These are phyloP conservation scores for Brassica hybrid DNA, from an alignment of 441 rosid genomes.

Conservation along the genomic window DNA sequence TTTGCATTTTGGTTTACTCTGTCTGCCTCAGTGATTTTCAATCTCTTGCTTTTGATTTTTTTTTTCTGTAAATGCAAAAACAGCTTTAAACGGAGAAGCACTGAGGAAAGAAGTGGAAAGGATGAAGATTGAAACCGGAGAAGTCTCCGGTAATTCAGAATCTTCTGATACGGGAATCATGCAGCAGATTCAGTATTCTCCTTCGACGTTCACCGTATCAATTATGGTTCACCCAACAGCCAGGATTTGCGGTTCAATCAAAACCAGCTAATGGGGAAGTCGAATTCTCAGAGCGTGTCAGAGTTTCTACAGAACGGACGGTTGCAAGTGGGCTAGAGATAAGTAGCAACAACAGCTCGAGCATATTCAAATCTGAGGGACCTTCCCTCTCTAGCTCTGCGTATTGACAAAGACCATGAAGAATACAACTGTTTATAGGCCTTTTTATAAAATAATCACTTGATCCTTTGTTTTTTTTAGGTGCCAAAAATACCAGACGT, in stretches of 20 bases:
- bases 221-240: constrained; percentile 39
- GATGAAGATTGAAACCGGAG: too few species aligned
- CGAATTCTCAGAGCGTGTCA: constrained; percentile 49
- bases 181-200: constrained; percentile 57
- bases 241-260: constrained; percentile 52
- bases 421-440: constrained; percentile 19
- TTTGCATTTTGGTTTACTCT: background rate
- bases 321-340: constrained; percentile 76
- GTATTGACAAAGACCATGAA: constrained; percentile 44
- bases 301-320: constrained; percentile 65
- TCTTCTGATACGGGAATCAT: constrained; percentile 56
- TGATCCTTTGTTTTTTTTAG: too few species aligned
- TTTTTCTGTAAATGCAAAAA: background rate
- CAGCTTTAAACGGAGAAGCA: constrained; percentile 73
- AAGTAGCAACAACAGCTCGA: constrained; percentile 59
- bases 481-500: too few species aligned
- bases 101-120: constrained; percentile 84
- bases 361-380: constrained; percentile 67
- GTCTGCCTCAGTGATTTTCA: background rate
- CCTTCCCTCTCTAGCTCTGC: constrained; percentile 78
- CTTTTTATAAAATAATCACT: background rate
- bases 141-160: constrained; percentile 52
- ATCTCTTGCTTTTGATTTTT: background rate
- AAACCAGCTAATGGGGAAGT: constrained; percentile 38
- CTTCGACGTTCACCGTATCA: constrained; percentile 50